phyloP scores from a whole-genome alignment of 2,329 filamentous ascomycete species.

The Mycogone perniciosa region DNA sequence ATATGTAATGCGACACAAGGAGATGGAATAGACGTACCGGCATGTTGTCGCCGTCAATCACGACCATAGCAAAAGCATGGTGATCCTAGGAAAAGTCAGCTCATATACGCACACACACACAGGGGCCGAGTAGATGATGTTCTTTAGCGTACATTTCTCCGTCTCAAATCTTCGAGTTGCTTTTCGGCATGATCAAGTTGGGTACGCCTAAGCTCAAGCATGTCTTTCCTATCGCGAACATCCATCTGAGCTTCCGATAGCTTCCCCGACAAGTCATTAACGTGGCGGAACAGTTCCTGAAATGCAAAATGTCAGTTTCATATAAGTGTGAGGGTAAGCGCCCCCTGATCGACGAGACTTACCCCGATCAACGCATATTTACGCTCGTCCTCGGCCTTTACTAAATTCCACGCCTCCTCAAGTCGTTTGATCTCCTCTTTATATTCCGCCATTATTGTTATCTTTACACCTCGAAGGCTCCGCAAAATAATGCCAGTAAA shows the following conservation, averaged over 20 bases:
- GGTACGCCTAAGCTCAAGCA: constrained; percentile 11
- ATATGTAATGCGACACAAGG: neutral
- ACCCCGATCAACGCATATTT: constrained; percentile 7
- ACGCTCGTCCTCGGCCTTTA: constrained; percentile 10
- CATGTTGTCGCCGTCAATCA: constrained; percentile 35
- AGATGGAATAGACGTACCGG: constrained; percentile 22
- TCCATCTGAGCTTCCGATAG: constrained; percentile 11
- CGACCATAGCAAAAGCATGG: constrained; percentile 26
- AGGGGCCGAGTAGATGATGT: neutral
- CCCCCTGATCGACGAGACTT: neutral
- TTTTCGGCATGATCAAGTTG: constrained; percentile 7
- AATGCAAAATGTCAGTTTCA: neutral
- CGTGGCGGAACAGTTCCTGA: constrained; percentile 8
- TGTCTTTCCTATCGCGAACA: constrained; percentile 12
- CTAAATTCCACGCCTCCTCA: constrained; percentile 7
- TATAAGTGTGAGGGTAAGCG: neutral
- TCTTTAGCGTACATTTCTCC: constrained; percentile 2
- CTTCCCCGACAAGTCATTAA: constrained; percentile 4
- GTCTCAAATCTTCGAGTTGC: constrained; percentile 8
- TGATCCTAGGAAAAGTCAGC: constrained; percentile 12
- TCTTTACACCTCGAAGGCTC: too few relatives aligned
- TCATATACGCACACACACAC: neutral
- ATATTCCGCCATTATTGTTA: constrained; percentile 5
- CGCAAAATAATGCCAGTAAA: too few relatives aligned
- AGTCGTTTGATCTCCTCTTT: constrained; percentile 6